phyloP scores from a whole-genome alignment of 129 eudicot species.

The Rutidosis leptorrhynchoides region DNA sequence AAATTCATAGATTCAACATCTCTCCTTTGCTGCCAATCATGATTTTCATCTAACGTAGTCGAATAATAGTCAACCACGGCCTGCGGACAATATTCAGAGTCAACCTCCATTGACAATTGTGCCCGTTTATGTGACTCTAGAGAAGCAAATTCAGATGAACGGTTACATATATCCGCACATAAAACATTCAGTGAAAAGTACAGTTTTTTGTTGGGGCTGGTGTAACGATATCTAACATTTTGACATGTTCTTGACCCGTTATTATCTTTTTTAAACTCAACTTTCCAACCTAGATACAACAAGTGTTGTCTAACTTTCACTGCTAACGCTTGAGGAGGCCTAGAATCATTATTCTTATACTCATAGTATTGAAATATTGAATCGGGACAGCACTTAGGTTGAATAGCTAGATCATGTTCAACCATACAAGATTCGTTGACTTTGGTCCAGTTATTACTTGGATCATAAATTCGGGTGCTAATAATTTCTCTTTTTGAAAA shows the following conservation, averaged over 20 bases:
- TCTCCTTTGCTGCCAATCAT: not conserved
- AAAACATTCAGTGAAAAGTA: conserved; percentile 41
- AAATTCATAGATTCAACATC: not conserved
- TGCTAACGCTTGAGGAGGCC: not conserved
- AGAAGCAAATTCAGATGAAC: conserved; percentile 15
- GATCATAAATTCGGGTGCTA: not conserved
- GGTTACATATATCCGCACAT: conserved; percentile 26
- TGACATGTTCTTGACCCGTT: not conserved
- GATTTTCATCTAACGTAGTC: not conserved
- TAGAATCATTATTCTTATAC: not conserved
- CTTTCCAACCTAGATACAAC: conserved; percentile 57
- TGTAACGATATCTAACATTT: conserved; percentile 40
- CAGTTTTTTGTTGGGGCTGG: conserved; percentile 33
- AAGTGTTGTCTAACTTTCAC: conserved; percentile 51
- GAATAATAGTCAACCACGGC: conserved; percentile 46
- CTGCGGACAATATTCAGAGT: conserved; percentile 50
- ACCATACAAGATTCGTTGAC: not conserved
- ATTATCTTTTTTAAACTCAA: conserved; percentile 27
- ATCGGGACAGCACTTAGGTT: conserved; percentile 47
- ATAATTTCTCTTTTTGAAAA: conserved; percentile 4
- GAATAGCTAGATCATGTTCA: conserved; percentile 29
- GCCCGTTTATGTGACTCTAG: conserved; percentile 10
- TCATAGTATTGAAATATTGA: conserved; percentile 38
- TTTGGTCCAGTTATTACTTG: conserved; percentile 15
- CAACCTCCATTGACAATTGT: conserved; percentile 24